A percentile compares a stretch with the other conserved stretches of the same genome.
Conservation (phyloP, 179 eudicot species). For the Camellia oleifera region DNA sequence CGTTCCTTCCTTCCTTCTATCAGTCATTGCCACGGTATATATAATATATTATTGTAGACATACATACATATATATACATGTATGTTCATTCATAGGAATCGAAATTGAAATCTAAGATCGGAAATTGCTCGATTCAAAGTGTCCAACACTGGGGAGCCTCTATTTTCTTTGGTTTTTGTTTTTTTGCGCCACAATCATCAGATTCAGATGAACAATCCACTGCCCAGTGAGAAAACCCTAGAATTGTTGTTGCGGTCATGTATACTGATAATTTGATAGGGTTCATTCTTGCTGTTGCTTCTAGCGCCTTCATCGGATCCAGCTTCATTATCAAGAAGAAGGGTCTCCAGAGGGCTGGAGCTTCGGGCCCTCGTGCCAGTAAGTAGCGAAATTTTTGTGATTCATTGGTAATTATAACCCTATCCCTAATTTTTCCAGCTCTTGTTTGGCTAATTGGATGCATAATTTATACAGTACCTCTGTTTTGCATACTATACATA, state of each 20-base stretch:
- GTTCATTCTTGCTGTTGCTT: constrained; percentile 65
- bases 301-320: constrained; percentile 85
- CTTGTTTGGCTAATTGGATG: constrained; percentile 2
- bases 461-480: not conserved
- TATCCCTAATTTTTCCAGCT: not conserved
- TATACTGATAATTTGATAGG: constrained; percentile 61
- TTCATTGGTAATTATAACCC: not conserved
- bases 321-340: constrained; percentile 90
- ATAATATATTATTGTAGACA: not conserved
- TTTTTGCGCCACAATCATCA: constrained; percentile 1
- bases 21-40: not conserved
- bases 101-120: constrained; percentile 7
- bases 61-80: not conserved
- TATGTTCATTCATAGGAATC: not conserved
- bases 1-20: too few relatives aligned
- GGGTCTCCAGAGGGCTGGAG: constrained; percentile 76
- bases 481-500: not conserved
- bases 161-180: not conserved
- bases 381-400: constrained; percentile 9
- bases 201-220: constrained; percentile 22
- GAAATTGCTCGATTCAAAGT: not conserved
- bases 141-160: not conserved
- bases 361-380: constrained; percentile 77
- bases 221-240: constrained; percentile 7
- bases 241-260: constrained; percentile 34